Percentiles rank a stretch among this genome's conserved stretches.
Evolutionary conservation across 306 rosid species (phyloP).

Genomic region (Cicer pinnatifidum): DNA sequence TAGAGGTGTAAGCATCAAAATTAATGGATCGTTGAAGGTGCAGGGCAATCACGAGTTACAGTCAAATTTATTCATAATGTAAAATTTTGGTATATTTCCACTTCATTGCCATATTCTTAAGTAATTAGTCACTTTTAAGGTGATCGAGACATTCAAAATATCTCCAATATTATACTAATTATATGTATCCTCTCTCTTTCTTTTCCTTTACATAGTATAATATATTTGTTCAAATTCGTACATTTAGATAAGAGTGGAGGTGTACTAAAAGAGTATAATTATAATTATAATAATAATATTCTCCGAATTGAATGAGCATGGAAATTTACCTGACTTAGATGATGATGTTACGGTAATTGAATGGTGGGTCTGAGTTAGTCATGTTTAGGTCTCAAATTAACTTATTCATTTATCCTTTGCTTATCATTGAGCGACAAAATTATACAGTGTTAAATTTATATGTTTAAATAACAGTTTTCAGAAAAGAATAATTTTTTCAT

Average conservation of each 20-base stretch:
- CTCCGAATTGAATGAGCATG: conserved; percentile 40
- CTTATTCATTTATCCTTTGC: conserved; percentile 32
- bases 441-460: too few relatives aligned
- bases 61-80: conserved; percentile 41
- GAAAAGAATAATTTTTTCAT: too few relatives aligned
- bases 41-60: conserved; percentile 43
- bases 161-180: conserved; percentile 35
- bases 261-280: conserved; percentile 45
- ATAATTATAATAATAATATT: conserved; percentile 1
- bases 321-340: conserved; percentile 48
- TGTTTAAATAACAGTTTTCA: too few relatives aligned
- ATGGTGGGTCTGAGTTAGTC: conserved; percentile 53
- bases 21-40: conserved; percentile 30
- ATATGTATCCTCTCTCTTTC: background rate
- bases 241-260: conserved; percentile 40
- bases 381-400: conserved; percentile 24
- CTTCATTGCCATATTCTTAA: conserved; percentile 48
- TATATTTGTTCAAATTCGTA: background rate
- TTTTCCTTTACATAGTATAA: background rate
- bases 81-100: conserved; percentile 44
- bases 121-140: conserved; percentile 43
- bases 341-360: conserved; percentile 37
- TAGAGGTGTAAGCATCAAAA: conserved; percentile 11
- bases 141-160: conserved; percentile 47
- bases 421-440: conserved; percentile 35